A percentile compares a stretch with the other conserved stretches of the same genome.
Evolutionary conservation across 2,329 filamentous ascomycete genomes (phyloP).

Genomic region (Didymella keratinophila): DNA sequence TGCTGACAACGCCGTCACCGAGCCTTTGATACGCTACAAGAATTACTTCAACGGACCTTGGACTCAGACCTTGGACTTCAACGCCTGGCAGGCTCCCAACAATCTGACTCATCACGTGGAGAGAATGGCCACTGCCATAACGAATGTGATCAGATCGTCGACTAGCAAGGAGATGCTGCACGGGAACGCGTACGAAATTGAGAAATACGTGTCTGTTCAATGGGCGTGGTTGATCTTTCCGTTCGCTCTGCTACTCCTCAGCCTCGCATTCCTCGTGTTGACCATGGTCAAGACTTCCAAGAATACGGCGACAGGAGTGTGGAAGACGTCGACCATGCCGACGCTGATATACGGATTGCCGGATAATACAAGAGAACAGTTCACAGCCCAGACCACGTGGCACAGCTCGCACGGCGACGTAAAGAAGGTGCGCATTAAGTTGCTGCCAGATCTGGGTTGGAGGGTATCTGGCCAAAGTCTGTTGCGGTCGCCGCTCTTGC

Average conservation of each 20-base stretch:
- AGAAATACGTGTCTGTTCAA: constrained; percentile 21
- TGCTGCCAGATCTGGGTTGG: constrained; percentile 27
- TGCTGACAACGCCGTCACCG: no score
- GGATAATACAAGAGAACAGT: constrained; percentile 24
- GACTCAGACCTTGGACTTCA: constrained; percentile 12
- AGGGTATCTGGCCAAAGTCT: constrained; percentile 29
- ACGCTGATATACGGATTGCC: constrained; percentile 39
- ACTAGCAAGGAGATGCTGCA: constrained; percentile 1
- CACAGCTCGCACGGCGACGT: neutral
- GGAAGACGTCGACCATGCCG: constrained; percentile 46
- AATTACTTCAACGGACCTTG: no score
- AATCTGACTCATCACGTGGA: constrained; percentile 34
- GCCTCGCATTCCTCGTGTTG: constrained; percentile 32
- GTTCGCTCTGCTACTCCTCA: constrained; percentile 29
- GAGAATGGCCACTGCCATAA: constrained; percentile 28
- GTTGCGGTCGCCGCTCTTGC: constrained; percentile 6
- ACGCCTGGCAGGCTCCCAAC: constrained; percentile 31
- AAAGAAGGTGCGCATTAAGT: constrained; percentile 25
- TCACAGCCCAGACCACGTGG: constrained; percentile 11
- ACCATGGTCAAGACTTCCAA: constrained; percentile 36
- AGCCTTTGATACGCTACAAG: no score
- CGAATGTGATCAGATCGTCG: constrained; percentile 26
- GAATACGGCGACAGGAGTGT: constrained; percentile 26
- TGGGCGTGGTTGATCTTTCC: constrained; percentile 44
- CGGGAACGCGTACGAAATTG: constrained; percentile 23